Percentiles rank a stretch among this genome's conserved stretches.
Evolutionary conservation across 2,329 filamentous ascomycete species (phyloP).

Genomic region (Tolypocladium endophyticum): DNA sequence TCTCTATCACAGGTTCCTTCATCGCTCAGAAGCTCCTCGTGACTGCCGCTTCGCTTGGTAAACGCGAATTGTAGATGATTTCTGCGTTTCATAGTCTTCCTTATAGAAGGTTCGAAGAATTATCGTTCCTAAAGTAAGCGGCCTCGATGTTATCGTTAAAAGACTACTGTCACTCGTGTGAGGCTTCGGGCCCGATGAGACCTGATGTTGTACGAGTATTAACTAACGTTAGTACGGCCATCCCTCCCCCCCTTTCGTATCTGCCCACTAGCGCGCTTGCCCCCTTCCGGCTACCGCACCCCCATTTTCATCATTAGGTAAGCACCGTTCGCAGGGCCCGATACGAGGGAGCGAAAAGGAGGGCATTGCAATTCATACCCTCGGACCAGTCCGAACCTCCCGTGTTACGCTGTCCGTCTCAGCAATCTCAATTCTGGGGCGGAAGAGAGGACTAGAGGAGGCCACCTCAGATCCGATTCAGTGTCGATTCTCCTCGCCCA

Average conservation of each 20-base stretch:
- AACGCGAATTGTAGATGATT: not conserved
- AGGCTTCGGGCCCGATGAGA: not conserved
- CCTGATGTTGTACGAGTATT: not conserved
- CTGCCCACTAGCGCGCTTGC: not conserved
- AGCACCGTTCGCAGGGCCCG: not conserved
- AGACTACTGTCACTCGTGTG: not conserved
- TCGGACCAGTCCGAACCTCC: not conserved
- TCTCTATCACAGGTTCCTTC: not conserved
- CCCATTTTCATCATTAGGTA: not conserved
- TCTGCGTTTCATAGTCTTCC: not conserved
- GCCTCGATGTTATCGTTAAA: not conserved
- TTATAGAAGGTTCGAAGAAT: not conserved
- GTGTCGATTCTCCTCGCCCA: not conserved
- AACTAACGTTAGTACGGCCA: too few species aligned
- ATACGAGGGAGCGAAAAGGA: not conserved
- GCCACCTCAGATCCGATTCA: not conserved
- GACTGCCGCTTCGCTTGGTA: not conserved
- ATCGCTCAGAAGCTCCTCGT: not conserved
- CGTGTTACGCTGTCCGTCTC: not conserved
- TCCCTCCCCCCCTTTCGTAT: too few species aligned
- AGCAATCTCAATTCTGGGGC: not conserved
- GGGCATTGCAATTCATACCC: not conserved
- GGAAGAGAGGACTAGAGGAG: not conserved
- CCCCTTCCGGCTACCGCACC: not conserved
- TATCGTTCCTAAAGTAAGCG: not conserved